Evolutionary conservation across 345 rosid genomes (phyloP).

Genomic region (Lepidium africanum): DNA sequence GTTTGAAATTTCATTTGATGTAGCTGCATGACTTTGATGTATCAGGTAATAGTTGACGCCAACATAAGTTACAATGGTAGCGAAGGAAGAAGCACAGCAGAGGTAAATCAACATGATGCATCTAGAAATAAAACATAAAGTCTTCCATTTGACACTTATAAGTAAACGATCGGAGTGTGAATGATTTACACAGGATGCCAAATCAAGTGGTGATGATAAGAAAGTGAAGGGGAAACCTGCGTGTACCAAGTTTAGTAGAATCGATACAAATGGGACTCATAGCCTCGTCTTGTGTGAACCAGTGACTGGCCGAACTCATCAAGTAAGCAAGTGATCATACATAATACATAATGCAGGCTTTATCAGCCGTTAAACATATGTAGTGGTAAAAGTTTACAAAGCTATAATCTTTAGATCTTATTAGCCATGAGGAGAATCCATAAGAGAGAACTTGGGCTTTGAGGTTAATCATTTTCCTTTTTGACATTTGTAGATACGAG

Average conservation of each 20-base stretch:
- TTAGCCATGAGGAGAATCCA: background rate
- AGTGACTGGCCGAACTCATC: conserved; percentile 92
- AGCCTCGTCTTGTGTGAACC: conserved; percentile 91
- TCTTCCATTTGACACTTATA: background rate
- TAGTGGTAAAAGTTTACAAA: background rate
- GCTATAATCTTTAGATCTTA: background rate
- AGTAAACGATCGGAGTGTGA: background rate
- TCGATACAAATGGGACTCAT: conserved; percentile 65
- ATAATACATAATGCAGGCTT: background rate
- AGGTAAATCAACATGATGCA: conserved; percentile 34
- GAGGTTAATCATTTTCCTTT: background rate
- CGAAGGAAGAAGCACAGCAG: conserved; percentile 75
- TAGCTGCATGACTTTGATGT: conserved; percentile 17
- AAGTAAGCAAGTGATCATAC: conserved; percentile 41
- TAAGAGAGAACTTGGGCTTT: background rate
- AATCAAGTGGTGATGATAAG: conserved; percentile 32
- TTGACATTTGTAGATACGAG: conserved; percentile 57
- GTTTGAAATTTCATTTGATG: background rate
- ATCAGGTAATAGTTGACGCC: conserved; percentile 57
- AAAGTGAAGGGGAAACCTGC: conserved; percentile 64
- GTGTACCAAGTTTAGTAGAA: conserved; percentile 80
- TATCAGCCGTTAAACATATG: background rate
- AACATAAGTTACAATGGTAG: conserved; percentile 62
- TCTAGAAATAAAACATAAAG: background rate
- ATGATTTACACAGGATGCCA: conserved; percentile 37